Percentiles rank a stretch among this genome's conserved stretches.
Conservation (phyloP, 352 stramenopile genomes). For the Phytopythium vexans region DNA sequence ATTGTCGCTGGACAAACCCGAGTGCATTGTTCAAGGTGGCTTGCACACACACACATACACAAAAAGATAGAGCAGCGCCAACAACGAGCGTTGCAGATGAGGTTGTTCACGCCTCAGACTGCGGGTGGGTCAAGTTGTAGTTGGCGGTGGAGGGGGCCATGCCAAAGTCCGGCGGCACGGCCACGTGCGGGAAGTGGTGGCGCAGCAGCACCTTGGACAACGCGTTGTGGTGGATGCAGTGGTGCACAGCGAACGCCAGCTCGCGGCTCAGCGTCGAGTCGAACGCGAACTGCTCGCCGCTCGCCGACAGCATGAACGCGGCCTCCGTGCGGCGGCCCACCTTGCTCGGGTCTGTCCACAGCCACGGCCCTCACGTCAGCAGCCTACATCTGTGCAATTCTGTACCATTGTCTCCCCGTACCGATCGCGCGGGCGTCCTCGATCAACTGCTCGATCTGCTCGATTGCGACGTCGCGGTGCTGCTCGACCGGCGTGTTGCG, state of each 20-base stretch:
- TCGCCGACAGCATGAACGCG: slow-evolving; percentile 77
- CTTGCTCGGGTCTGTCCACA: slow-evolving; percentile 9
- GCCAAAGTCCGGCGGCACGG: slow-evolving; percentile 50
- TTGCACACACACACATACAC: too few relatives aligned
- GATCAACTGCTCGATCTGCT: slow-evolving; percentile 52
- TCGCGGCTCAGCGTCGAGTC: slow-evolving; percentile 71
- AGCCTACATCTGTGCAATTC: background rate
- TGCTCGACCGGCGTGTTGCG: slow-evolving; percentile 64
- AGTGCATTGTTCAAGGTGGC: too few relatives aligned
- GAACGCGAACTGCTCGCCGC: slow-evolving; percentile 68
- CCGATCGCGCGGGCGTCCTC: slow-evolving; percentile 23
- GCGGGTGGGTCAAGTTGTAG: slow-evolving; percentile 17
- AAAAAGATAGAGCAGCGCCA: too few relatives aligned
- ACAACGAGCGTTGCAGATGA: too few relatives aligned
- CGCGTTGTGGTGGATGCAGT: slow-evolving; percentile 87
- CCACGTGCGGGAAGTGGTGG: slow-evolving; percentile 55
- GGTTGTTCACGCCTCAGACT: slow-evolving; percentile 2
- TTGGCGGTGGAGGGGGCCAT: slow-evolving; percentile 80
- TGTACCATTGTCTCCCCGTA: slow-evolving; percentile 5
- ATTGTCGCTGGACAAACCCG: too few relatives aligned
- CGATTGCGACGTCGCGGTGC: slow-evolving; percentile 47
- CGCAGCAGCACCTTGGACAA: slow-evolving; percentile 71
- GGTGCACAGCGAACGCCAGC: slow-evolving; percentile 80
- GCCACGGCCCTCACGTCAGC: background rate
- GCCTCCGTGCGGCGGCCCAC: slow-evolving; percentile 32